These are phyloP conservation scores for Daldinia grandis DNA, from an alignment of 495 filamentous ascomycete genomes.

Conservation along the genomic window DNA sequence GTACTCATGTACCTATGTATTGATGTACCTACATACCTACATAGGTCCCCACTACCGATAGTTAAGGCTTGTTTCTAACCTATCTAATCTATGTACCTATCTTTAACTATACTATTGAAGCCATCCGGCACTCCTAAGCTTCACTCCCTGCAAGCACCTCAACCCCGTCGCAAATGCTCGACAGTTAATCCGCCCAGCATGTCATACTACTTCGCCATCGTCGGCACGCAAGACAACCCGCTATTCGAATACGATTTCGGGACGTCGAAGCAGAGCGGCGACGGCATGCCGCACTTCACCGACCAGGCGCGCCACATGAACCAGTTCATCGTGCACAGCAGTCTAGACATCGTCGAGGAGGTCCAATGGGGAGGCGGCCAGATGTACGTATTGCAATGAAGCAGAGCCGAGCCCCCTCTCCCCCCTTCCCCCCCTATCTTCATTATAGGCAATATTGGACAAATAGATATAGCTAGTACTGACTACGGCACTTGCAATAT, in stretches of 20 bases:
- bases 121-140: slow-evolving; percentile 1
- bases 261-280: slow-evolving; percentile 91
- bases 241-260: slow-evolving; percentile 97
- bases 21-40: too few relatives aligned
- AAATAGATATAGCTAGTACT: neutral
- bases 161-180: slow-evolving; percentile 41
- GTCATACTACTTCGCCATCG: slow-evolving; percentile 97
- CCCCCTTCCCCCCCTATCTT: neutral
- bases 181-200: slow-evolving; percentile 59
- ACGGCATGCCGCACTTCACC: slow-evolving; percentile 86
- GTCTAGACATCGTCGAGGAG: slow-evolving; percentile 93
- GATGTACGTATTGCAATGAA: slow-evolving; percentile 63
- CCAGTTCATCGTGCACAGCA: slow-evolving; percentile 94
- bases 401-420: too few relatives aligned
- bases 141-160: neutral
- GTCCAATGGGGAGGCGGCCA: slow-evolving; percentile 85
- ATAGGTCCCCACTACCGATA: neutral
- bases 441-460: neutral
- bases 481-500: neutral
- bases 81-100: neutral
- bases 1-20: neutral
- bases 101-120: neutral
- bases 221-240: slow-evolving; percentile 92
- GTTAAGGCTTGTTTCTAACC: slow-evolving; percentile 3
- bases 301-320: slow-evolving; percentile 91